A percentile compares a stretch with the other conserved stretches of the same genome.
phyloP scores from a whole-genome alignment of 2,329 filamentous ascomycete genomes.

The Verticillium isaacii region DNA sequence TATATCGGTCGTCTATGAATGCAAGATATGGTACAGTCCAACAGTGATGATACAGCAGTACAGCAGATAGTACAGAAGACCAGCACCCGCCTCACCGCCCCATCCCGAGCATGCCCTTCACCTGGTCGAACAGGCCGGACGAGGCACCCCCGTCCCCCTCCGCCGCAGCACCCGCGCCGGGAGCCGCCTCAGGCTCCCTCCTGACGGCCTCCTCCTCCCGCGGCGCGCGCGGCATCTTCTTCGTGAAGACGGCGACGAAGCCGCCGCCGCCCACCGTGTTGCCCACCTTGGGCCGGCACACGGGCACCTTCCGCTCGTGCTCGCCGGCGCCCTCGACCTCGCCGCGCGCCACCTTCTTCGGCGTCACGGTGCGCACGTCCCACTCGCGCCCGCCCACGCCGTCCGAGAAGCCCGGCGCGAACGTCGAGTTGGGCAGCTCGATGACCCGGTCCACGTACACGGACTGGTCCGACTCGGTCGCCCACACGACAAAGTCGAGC shows the following conservation, averaged over 20 bases:
- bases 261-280: slow-evolving; percentile 33
- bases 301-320: slow-evolving; percentile 20
- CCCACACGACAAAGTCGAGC: slow-evolving; percentile 53
- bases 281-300: slow-evolving; percentile 37
- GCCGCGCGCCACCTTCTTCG: slow-evolving; percentile 15
- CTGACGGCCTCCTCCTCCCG: background rate
- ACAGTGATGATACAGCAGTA: background rate
- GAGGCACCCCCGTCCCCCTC: background rate
- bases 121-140: background rate
- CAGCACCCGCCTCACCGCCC: background rate
- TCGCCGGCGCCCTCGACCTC: slow-evolving; percentile 1
- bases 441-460: slow-evolving; percentile 52
- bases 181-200: background rate
- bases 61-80: background rate
- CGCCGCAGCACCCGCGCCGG: background rate
- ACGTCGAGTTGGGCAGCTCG: slow-evolving; percentile 44
- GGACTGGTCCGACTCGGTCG: slow-evolving; percentile 49
- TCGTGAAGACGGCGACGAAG: slow-evolving; percentile 30
- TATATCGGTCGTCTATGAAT: too few species aligned
- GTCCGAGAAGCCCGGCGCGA: slow-evolving; percentile 36
- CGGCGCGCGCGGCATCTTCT: background rate
- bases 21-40: background rate
- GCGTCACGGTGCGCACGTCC: slow-evolving; percentile 51
- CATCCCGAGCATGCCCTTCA: background rate
- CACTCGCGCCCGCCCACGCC: slow-evolving; percentile 52